Percentiles rank a stretch among this genome's conserved stretches.
Conservation (phyloP, 2,329 filamentous ascomycete genomes). For the Chaetothyriales sp. region DNA sequence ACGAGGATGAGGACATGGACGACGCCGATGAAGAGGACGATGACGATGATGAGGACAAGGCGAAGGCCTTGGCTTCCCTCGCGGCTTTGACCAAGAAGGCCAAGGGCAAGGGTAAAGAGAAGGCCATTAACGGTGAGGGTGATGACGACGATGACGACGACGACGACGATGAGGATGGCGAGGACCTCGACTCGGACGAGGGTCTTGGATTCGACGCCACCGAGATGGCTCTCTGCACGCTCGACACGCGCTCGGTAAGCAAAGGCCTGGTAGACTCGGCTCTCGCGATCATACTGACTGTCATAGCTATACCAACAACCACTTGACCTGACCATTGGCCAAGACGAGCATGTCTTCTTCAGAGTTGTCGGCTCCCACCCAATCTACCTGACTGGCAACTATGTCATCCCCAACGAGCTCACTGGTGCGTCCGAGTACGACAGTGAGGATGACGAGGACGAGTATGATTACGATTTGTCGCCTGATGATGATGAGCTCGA, state of each 20-base stretch:
- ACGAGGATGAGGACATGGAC: constrained; percentile 56
- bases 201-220: constrained; percentile 52
- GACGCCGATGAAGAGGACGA: constrained; percentile 60
- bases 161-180: constrained; percentile 48
- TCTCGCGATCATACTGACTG: constrained; percentile 3
- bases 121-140: constrained; percentile 50
- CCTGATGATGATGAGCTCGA: constrained; percentile 65
- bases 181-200: constrained; percentile 28
- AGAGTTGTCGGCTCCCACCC: constrained; percentile 78
- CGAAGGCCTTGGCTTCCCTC: constrained; percentile 34
- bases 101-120: constrained; percentile 46
- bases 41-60: constrained; percentile 55
- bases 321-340: constrained; percentile 78
- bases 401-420: constrained; percentile 56
- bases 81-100: constrained; percentile 41
- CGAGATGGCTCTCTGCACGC: constrained; percentile 87
- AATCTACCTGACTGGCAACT: constrained; percentile 90
- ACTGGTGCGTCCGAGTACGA: constrained; percentile 25
- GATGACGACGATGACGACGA: constrained; percentile 33
- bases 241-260: constrained; percentile 78
- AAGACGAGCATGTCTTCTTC: constrained; percentile 86
- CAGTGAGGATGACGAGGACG: constrained; percentile 43
- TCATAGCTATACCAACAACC: constrained; percentile 81
- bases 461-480: constrained; percentile 60
- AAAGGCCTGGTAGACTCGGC: not conserved